These are phyloP conservation scores for Syzygium syzygioides DNA, from an alignment of 441 rosid species.

Conservation along the genomic window DNA sequence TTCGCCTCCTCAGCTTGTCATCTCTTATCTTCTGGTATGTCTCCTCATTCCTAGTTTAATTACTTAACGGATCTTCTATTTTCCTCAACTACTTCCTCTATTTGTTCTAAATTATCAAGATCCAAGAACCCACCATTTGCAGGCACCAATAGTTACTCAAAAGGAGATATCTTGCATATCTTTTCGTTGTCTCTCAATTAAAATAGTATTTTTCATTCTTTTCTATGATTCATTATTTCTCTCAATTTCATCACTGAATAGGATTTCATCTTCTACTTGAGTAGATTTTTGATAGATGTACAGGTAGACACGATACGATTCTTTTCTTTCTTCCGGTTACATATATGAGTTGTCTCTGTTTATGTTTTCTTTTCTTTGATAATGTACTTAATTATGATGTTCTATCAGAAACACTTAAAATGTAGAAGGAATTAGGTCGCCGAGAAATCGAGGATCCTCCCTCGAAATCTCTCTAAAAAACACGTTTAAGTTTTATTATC, in stretches of 20 bases:
- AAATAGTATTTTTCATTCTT: not conserved
- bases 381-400: not conserved
- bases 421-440: not conserved
- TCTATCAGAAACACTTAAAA: not conserved
- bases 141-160: not conserved
- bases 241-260: not conserved
- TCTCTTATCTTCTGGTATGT: not conserved
- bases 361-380: not conserved
- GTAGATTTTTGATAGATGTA: not conserved
- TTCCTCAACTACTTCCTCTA: not conserved
- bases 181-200: not conserved
- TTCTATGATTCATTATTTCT: not conserved
- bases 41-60: not conserved
- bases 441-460: not conserved
- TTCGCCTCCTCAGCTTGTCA: not conserved
- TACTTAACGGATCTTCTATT: not conserved
- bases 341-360: not conserved
- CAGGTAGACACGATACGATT: not conserved
- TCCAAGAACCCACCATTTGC: not conserved
- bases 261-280: not conserved
- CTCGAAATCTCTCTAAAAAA: not conserved
- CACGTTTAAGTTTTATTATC: not conserved
- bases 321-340: not conserved
- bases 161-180: not conserved
- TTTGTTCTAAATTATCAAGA: not conserved